phyloP scores from a whole-genome alignment of 371 early-diverging fungal genomes.

The Mucor irregularis region DNA sequence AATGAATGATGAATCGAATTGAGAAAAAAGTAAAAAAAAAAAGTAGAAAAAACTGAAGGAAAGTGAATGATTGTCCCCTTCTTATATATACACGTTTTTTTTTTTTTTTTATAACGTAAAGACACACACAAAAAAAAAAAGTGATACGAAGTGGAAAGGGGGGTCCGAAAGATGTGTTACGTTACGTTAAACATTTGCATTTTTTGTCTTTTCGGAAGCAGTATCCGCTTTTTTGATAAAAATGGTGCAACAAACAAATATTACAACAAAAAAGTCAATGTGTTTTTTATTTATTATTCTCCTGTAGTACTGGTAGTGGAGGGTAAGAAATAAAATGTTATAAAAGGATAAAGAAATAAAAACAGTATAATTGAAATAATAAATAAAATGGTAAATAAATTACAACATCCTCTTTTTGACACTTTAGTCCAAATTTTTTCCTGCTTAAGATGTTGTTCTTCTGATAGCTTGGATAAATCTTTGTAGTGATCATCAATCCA shows the following conservation, averaged over 20 bases:
- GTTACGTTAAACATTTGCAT: background rate
- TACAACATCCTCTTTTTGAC: conserved; percentile 16
- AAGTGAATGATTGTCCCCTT: background rate
- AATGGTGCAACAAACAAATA: no score
- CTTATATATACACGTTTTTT: background rate
- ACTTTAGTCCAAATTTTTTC: background rate
- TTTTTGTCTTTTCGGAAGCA: background rate
- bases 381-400: conserved; percentile 13
- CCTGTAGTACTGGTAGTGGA: background rate
- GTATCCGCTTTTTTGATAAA: background rate
- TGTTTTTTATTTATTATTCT: background rate
- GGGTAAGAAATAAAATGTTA: background rate
- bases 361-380: conserved; percentile 16
- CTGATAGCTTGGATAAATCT: conserved; percentile 1
- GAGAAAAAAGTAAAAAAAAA: background rate
- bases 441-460: background rate
- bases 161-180: background rate
- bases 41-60: background rate
- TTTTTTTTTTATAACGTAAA: conserved; percentile 6
- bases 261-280: background rate
- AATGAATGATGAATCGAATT: background rate
- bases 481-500: conserved; percentile 28
- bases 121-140: background rate
- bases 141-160: background rate
- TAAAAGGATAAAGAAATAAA: conserved; percentile 21